Percentiles rank a stretch among this genome's conserved stretches.
phyloP scores from a whole-genome alignment of 257 asterid species.

The Plectranthus barbatus region DNA sequence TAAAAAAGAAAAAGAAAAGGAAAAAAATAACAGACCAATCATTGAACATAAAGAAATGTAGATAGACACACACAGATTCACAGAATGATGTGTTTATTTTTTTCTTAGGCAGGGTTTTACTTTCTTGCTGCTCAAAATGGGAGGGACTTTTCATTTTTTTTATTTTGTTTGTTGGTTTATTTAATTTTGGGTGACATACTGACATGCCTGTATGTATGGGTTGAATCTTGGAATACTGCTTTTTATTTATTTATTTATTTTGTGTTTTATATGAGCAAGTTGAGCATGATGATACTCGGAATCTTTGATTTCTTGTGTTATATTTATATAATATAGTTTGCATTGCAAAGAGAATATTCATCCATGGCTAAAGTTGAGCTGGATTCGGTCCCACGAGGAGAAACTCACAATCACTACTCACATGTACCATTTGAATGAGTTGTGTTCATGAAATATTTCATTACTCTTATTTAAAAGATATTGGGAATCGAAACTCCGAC shows the following conservation, averaged over 20 bases:
- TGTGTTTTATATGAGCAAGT: constrained; percentile 1
- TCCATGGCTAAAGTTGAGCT: neutral
- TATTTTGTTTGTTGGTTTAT: neutral
- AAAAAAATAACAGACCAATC: neutral
- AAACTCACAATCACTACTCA: too few relatives aligned
- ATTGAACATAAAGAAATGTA: neutral
- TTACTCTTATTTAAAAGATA: too few relatives aligned
- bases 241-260: neutral
- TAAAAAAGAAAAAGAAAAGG: neutral
- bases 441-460: too few relatives aligned
- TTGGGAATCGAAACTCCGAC: too few relatives aligned
- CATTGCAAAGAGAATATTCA: constrained; percentile 17
- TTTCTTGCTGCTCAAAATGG: neutral
- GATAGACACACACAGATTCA: neutral
- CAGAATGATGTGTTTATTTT: neutral
- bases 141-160: neutral
- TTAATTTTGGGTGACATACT: neutral
- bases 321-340: neutral
- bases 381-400: neutral
- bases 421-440: too few relatives aligned
- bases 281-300: constrained; percentile 13
- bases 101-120: neutral
- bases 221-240: constrained; percentile 13
- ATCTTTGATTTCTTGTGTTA: constrained; percentile 7
- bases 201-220: constrained; percentile 8